Conservation (phyloP, 2,329 filamentous ascomycete species). For the Zopfia rhizophila region DNA sequence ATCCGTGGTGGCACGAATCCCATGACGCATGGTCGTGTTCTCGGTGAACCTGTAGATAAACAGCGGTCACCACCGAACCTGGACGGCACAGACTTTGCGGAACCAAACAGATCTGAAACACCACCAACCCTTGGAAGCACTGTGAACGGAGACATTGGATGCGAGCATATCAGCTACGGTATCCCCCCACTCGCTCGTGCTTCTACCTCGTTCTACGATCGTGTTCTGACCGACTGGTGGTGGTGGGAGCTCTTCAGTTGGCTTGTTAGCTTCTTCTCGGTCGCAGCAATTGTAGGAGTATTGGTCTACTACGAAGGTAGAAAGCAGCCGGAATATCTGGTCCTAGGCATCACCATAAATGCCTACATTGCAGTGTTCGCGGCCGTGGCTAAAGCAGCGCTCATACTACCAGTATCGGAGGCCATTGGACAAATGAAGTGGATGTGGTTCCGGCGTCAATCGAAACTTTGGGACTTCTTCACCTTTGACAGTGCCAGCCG, state of each 20-base stretch:
- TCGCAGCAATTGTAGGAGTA: conserved; percentile 27
- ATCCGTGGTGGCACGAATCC: conserved; percentile 7
- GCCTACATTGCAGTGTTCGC: conserved; percentile 29
- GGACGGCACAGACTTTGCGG: neutral
- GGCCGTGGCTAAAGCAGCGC: conserved; percentile 29
- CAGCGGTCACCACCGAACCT: neutral
- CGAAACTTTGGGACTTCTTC: conserved; percentile 24
- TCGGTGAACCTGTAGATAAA: no score
- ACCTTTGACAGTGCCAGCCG: conserved; percentile 29
- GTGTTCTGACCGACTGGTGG: conserved; percentile 31
- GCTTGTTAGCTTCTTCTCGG: conserved; percentile 20
- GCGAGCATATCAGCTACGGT: conserved; percentile 6
- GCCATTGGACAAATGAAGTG: conserved; percentile 37
- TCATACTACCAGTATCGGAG: conserved; percentile 31
- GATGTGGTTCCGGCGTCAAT: conserved; percentile 28
- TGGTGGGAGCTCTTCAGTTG: conserved; percentile 32
- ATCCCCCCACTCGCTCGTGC: conserved; percentile 12
- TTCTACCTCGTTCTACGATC: conserved; percentile 26
- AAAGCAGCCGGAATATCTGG: conserved; percentile 22
- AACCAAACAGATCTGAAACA: neutral
- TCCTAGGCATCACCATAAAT: conserved; percentile 29
- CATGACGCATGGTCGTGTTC: no score
- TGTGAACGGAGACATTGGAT: neutral
- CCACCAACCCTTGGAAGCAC: neutral
- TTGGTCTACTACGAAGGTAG: conserved; percentile 25